These are phyloP conservation scores for Solanum infundibuliforme DNA, from an alignment of 257 asterid species.

Conservation along the genomic window DNA sequence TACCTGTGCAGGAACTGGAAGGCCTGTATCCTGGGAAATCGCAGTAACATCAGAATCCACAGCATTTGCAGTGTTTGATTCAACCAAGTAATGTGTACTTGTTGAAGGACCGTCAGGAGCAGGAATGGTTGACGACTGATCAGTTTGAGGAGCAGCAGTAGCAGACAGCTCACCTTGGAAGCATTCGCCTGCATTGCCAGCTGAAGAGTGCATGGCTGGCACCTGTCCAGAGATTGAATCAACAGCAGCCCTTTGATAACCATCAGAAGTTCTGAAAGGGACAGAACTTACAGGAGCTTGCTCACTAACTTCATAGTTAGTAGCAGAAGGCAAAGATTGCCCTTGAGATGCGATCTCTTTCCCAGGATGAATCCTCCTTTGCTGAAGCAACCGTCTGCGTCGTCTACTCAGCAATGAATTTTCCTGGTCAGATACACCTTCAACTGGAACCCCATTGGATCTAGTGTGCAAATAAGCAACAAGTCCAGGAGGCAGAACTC, in stretches of 20 bases:
- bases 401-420: slow-evolving; percentile 80
- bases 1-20: slow-evolving; percentile 96
- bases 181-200: slow-evolving; percentile 32
- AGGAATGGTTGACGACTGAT: slow-evolving; percentile 28
- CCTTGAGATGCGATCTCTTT: slow-evolving; percentile 56
- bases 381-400: slow-evolving; percentile 79
- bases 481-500: slow-evolving; percentile 97
- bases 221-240: slow-evolving; percentile 35
- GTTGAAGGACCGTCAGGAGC: slow-evolving; percentile 31
- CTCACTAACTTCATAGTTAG: slow-evolving; percentile 41
- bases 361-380: slow-evolving; percentile 65
- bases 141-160: slow-evolving; percentile 34
- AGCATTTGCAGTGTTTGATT: slow-evolving; percentile 32
- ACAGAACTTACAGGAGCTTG: slow-evolving; percentile 33
- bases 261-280: slow-evolving; percentile 35
- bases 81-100: slow-evolving; percentile 27
- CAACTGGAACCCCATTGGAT: slow-evolving; percentile 47
- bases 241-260: slow-evolving; percentile 30
- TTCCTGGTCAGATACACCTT: slow-evolving; percentile 55
- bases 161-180: slow-evolving; percentile 25
- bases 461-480: slow-evolving; percentile 94
- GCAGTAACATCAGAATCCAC: slow-evolving; percentile 36
- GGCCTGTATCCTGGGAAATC: slow-evolving; percentile 39
- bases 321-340: slow-evolving; percentile 29
- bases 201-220: slow-evolving; percentile 27